Percentiles rank a stretch among this genome's conserved stretches.
These are phyloP conservation scores for Botrytis aclada DNA, from an alignment of 2,329 filamentous ascomycete genomes.

Conservation along the genomic window DNA sequence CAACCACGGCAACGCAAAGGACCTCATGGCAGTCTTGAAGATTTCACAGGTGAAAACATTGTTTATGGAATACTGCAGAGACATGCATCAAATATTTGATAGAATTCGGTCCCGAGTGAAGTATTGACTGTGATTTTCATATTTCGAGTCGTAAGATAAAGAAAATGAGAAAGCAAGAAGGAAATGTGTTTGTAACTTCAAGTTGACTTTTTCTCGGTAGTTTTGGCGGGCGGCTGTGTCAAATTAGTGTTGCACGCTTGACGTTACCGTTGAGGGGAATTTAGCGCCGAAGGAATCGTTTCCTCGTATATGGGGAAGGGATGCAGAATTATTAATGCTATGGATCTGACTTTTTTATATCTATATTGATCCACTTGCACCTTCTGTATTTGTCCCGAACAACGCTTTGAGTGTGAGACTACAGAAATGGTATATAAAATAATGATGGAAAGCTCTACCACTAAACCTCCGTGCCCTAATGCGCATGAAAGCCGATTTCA, in stretches of 20 bases:
- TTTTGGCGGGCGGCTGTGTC: background rate
- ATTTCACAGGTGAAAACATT: background rate
- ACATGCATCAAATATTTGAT: background rate
- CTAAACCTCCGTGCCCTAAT: too few relatives aligned
- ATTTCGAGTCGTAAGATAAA: background rate
- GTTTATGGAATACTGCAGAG: background rate
- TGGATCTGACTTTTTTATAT: too few relatives aligned
- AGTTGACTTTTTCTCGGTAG: background rate
- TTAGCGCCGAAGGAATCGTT: background rate
- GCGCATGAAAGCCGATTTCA: too few relatives aligned
- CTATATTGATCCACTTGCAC: too few relatives aligned
- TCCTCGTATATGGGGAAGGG: too few relatives aligned
- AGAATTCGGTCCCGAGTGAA: background rate
- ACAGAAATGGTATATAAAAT: too few relatives aligned
- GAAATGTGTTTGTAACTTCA: background rate
- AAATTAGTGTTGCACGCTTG: background rate
- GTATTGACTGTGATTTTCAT: background rate
- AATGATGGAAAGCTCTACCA: too few relatives aligned
- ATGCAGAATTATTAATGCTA: too few relatives aligned
- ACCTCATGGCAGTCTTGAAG: background rate
- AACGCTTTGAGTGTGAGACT: background rate
- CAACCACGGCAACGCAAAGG: conserved; percentile 4
- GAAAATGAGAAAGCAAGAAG: background rate
- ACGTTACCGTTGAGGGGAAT: background rate
- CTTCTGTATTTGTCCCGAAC: too few relatives aligned